These are phyloP conservation scores for Clausena lansium DNA, from an alignment of 345 rosid genomes.

Conservation along the genomic window DNA sequence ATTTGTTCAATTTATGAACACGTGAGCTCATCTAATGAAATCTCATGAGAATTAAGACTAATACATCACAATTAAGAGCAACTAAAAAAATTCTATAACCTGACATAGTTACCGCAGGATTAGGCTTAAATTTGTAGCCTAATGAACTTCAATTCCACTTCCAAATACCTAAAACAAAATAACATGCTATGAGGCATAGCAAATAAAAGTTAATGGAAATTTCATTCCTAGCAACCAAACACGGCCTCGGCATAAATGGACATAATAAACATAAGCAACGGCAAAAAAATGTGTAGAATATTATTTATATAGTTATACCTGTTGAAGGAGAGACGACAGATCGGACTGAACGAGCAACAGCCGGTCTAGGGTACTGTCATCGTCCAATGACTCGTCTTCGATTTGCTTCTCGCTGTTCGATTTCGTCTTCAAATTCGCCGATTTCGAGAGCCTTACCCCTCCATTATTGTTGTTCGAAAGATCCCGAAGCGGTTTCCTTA, in stretches of 20 bases:
- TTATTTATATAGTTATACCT: constrained; percentile 34
- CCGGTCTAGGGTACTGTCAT: constrained; percentile 41
- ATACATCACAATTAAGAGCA: background rate
- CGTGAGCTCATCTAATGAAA: background rate
- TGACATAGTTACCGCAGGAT: background rate
- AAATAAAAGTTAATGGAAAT: background rate
- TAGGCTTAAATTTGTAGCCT: background rate
- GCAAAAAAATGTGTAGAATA: background rate
- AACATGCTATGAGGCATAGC: background rate
- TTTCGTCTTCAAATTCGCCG: constrained; percentile 19
- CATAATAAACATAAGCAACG: background rate
- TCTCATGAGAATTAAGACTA: background rate
- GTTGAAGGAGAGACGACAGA: constrained; percentile 50
- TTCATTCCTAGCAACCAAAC: background rate
- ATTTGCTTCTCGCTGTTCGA: constrained; percentile 8
- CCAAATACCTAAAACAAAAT: background rate
- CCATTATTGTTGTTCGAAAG: constrained; percentile 20
- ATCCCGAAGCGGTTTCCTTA: constrained; percentile 37
- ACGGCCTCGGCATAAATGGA: background rate
- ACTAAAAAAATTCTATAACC: background rate
- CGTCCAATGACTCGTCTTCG: constrained; percentile 15
- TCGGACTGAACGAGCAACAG: constrained; percentile 70
- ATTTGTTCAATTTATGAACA: background rate
- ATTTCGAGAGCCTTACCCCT: constrained; percentile 26
- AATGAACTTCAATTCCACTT: background rate